Evolutionary conservation across 2,329 filamentous ascomycete species (phyloP), one percentile per base, ranked within the genome.

Genomic region (Claviceps sp.): DNA sequence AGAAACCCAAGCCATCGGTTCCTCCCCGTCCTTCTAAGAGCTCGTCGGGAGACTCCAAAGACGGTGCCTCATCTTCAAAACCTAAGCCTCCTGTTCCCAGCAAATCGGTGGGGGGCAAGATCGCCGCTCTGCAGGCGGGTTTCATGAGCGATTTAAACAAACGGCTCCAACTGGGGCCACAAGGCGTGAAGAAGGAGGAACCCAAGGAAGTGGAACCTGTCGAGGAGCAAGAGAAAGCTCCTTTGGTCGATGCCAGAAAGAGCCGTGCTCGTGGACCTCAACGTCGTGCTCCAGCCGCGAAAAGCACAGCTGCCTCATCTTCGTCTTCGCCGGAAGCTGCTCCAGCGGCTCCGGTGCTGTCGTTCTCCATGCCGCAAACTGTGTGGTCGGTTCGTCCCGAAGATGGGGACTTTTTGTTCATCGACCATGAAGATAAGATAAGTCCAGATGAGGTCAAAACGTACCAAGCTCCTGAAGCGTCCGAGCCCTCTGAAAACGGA

Each of bases 131-230:
- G 36, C 89, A 95, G 68, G 87, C 87, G 39, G 88, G 87, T 3
- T 97, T 98, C 67, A 82, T 98, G 77, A 89, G 83, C 45, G 91
- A 97, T 62, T 72, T 98, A 43, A 95, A 97, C 67, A 90, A 88
- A 60, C 85, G 89, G 47, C 74, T 98, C 29, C 84, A 88, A 62
- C 71, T 95, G 38, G 93, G 93, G 1, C 91, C 90, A n/a, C 83
- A 87, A 59, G 80, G 76, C 9, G 79, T 82, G 1, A 90, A 88
- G 71, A 85, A 86, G 58, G 83, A 86, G 61, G 84, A 90, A 57
- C 64, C 70, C 9, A 70, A 73, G 14, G 75, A 82, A 50, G 76
- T 80, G 52, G 77, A 79, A 46, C 67, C 71, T 36, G 68, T 68
- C 2, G 75, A 75, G 36, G 75, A 78, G 54, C 80, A 79, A 53